These are phyloP conservation scores for Debaryomycetaceae sp. DNA, from an alignment of 1,139 yeast genomes.

Conservation along the genomic window DNA sequence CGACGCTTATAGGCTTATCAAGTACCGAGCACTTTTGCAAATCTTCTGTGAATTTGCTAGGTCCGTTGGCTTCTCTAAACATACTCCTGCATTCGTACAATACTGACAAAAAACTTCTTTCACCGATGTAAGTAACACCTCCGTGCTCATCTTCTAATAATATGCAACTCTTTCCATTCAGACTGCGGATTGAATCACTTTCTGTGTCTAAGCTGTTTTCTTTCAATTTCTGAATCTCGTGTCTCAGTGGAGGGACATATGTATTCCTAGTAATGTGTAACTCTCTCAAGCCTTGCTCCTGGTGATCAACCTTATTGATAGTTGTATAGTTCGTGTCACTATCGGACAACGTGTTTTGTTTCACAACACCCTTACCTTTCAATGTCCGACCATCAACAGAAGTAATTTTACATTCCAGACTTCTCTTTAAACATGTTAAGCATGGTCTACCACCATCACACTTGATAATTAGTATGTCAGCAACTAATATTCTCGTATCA, in stretches of 20 bases:
- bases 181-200: conserved; percentile 14
- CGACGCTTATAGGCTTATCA: conserved; percentile 24
- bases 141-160: conserved; percentile 19
- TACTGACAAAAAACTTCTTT: conserved; percentile 24
- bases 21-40: conserved; percentile 29
- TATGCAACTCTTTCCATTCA: conserved; percentile 14
- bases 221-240: no score
- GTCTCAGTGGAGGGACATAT: no score
- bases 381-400: conserved; percentile 26
- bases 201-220: conserved; percentile 4
- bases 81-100: conserved; percentile 23
- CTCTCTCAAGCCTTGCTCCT: not conserved
- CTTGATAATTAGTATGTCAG: conserved; percentile 6
- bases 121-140: conserved; percentile 24
- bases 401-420: conserved; percentile 22
- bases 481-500: not conserved
- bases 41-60: conserved; percentile 14
- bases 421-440: conserved; percentile 22
- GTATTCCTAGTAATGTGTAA: not conserved
- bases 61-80: conserved; percentile 15
- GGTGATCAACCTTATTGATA: not conserved
- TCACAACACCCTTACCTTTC: conserved; percentile 13
- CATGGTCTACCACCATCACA: conserved; percentile 30
- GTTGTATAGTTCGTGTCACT: not conserved
- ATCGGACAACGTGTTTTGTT: not conserved